Evolutionary conservation across 1,284 basidiomycete species (phyloP), one percentile per base, ranked within the genome.

Genomic region (Cutaneotrichosporon sp.): DNA sequence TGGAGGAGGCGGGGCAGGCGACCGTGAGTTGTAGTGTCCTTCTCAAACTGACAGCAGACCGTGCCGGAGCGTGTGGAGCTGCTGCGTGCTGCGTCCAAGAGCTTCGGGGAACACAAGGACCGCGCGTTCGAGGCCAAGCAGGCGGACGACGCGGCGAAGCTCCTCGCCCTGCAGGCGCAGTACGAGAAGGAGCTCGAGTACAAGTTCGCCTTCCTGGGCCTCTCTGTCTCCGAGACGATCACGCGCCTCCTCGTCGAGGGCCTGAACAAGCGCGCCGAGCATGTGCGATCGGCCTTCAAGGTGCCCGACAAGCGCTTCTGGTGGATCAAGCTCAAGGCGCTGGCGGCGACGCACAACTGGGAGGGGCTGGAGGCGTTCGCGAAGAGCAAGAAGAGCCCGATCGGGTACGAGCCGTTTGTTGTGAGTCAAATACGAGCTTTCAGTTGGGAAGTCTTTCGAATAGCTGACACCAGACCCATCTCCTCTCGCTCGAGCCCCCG

Each of bases 261-360:
- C 2, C 84, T 94, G 80, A 80, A 84, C 16, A 97, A 94, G 79
- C 85, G 87, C 59, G 94, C 92, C 1, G 94, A 97, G 70, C 91
- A 89, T 72, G 79, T 94, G 57, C 88, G 89, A 71, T 82, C 83
- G 0, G 92, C 95, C 66, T 97, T 91, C 82, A 93, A 90, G 73
- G 90, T 97, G 0, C 86, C 92, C 0, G 94, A 97, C 72, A 95
- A 92, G 80, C 83, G 93, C 89, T 97, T 92, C 80, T 97, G 92
- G 92, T 90, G 92, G 80, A 76, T 92, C 67, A 97, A 95, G 76
- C 80, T 97, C 11, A 86, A 92, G 63, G 89, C 92, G 0, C 79
- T 97, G 56, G 88, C 89, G 2, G 82, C 84, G n/a, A 82, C 85
- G 11, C 83, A 87, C 58, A 91, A 95, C 76, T 97, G 93, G 79